phyloP scores from a whole-genome alignment of 176 grass and related monocot genomes.

The Aegilops bicornis region DNA sequence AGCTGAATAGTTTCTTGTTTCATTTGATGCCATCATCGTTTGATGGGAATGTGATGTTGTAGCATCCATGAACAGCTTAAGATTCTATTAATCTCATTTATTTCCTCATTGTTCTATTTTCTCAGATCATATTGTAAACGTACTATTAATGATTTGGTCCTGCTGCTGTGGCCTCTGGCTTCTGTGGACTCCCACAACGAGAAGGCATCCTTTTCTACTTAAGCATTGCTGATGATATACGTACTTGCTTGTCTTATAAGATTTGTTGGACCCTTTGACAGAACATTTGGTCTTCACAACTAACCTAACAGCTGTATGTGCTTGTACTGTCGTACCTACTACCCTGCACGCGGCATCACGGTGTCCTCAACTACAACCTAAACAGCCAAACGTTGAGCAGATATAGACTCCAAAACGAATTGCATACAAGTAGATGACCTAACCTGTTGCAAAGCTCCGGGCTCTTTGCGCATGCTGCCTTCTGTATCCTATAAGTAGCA shows the following conservation, averaged over 20 bases:
- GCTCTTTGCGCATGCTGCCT: background rate
- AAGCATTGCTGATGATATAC: background rate
- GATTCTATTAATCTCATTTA: slow-evolving; percentile 23
- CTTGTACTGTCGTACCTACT: background rate
- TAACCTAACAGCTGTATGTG: background rate
- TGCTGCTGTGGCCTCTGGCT: slow-evolving; percentile 79
- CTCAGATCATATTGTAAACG: background rate
- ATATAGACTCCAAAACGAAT: background rate
- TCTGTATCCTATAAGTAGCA: background rate
- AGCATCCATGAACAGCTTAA: slow-evolving; percentile 83
- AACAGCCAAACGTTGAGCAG: background rate
- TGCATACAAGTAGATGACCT: background rate
- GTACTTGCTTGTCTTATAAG: background rate
- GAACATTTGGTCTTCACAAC: background rate
- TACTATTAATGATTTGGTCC: background rate
- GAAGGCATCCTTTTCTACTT: slow-evolving; percentile 40
- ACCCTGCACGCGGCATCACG: background rate
- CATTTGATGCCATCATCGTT: slow-evolving; percentile 86
- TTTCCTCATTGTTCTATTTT: background rate
- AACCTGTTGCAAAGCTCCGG: background rate
- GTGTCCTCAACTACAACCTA: background rate
- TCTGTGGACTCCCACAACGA: slow-evolving; percentile 70
- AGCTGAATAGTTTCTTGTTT: slow-evolving; percentile 81
- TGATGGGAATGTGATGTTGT: slow-evolving; percentile 97
- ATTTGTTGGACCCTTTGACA: background rate